Evolutionary conservation across 805 yeast species (phyloP).

Genomic region (Yamadazyma ubonensis): DNA sequence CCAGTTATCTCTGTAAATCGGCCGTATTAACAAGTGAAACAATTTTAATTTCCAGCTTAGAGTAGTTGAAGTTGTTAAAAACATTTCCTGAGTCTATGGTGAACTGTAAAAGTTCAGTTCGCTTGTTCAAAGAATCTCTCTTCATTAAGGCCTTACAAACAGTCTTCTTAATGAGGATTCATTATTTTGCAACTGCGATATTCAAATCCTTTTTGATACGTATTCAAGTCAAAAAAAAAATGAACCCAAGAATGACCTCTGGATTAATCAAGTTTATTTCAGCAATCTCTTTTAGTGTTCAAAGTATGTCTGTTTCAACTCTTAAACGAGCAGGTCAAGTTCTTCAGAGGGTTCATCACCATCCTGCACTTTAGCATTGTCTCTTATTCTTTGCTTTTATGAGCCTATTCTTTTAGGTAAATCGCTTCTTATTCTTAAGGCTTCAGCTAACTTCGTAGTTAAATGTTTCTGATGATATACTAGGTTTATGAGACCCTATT

Average conservation of each 20-base stretch:
- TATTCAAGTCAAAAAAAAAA: conserved; percentile 13
- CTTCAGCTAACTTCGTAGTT: conserved; percentile 16
- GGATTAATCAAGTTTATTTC: conserved; percentile 13
- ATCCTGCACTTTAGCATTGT: conserved; percentile 13
- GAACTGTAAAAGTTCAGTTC: conserved; percentile 6
- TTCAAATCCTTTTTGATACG: no score
- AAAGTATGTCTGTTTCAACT: conserved; percentile 5
- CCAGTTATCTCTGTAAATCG: conserved; percentile 5
- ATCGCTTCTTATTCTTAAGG: conserved; percentile 15
- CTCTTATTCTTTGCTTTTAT: conserved; percentile 10
- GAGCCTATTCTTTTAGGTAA: conserved; percentile 8
- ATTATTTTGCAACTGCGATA: conserved; percentile 1
- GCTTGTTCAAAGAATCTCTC: conserved; percentile 14
- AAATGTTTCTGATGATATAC: no score
- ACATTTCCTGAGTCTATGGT: conserved; percentile 8
- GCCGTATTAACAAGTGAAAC: conserved; percentile 5
- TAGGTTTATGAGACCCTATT: no score
- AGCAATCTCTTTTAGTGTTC: conserved; percentile 8
- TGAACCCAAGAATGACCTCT: conserved; percentile 8
- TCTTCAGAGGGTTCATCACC: conserved; percentile 13
- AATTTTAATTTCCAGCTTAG: conserved; percentile 13
- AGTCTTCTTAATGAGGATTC: conserved; percentile 8
- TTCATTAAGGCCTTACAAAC: conserved; percentile 15
- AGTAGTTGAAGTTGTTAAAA: conserved; percentile 10
- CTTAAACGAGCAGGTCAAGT: conserved; percentile 2